A percentile compares a stretch with the other conserved stretches of the same genome.
phyloP scores from a whole-genome alignment of 345 rosid genomes.

The Dipteronia sinensis region DNA sequence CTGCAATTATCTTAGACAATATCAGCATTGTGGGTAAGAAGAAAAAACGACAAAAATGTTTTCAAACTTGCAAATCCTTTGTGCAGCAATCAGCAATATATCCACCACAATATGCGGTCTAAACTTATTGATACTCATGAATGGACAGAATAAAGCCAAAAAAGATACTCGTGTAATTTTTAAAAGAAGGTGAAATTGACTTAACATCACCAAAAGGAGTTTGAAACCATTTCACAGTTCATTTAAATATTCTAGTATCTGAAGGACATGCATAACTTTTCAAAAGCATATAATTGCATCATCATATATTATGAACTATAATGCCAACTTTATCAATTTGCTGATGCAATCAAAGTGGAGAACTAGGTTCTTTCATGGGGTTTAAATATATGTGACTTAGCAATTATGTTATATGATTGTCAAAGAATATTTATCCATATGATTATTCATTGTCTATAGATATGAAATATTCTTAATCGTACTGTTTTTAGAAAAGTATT shows the following conservation, averaged over 20 bases:
- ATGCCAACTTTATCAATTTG: neutral
- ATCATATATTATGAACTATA: neutral
- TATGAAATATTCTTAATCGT: neutral
- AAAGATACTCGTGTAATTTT: neutral
- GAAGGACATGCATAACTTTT: neutral
- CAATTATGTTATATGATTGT: neutral
- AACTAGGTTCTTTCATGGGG: neutral
- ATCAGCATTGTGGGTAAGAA: neutral
- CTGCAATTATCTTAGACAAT: conserved; percentile 45
- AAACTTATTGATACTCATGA: neutral
- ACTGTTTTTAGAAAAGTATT: neutral
- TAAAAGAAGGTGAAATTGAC: neutral
- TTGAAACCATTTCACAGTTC: neutral
- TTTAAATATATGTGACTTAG: neutral
- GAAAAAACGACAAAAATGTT: neutral
- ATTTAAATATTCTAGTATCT: neutral
- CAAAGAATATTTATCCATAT: neutral
- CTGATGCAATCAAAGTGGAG: neutral
- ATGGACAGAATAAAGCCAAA: neutral
- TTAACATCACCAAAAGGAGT: neutral
- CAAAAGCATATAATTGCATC: neutral
- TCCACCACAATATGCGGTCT: neutral
- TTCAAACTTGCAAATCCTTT: neutral
- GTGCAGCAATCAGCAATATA: neutral
- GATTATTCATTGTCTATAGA: neutral